Evolutionary conservation across 805 yeast species (phyloP), one percentile per base, ranked within the genome.

Genomic region (Vanderwaltozyma verrucispora): DNA sequence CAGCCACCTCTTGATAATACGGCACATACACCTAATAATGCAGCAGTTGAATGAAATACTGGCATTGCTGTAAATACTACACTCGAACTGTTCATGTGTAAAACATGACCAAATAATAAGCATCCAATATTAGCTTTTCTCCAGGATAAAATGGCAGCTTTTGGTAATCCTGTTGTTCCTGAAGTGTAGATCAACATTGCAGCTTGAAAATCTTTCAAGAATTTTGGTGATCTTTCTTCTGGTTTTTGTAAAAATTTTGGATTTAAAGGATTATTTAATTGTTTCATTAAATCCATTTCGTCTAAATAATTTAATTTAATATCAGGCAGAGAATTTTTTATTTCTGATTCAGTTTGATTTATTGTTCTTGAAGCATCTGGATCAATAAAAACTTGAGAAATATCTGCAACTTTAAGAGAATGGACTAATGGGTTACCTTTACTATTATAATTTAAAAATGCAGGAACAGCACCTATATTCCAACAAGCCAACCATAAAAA

Each of bases 151-250:
- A 83, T 80, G 2, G 95, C 96, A 5, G 96, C 82, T 59, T 88
- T 88, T 13, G 97, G 96, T 43, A 88, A 63, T 0, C 96, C 96
- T 0, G 96, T 85, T 6, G 96, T 89, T 28, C 97, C 97, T 0
- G 95, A 83, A 1, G 97, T 88, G 59, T 80, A 88, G 36, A 88
- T 84, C 46, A 84, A 69, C 46, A 79, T 71, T 16, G 82, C 78
- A 4, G 89, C 72, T 38, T 75, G 72, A 46, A 67, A 72, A 53
- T 79, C 80, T 11, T 66, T 59, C 36, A 76, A 75, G 8, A 60
- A 60, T 5, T 36, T 32, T 8, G 74, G 72, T 46, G 82, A 72
- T 59, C 95, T 72, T 9, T 73, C 60, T 8, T 60, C 47, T 47
- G 77, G 77, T 0, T 67, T 60, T 39, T 79, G 75, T 53, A 88